Evolutionary conservation across 495 filamentous ascomycete genomes (phyloP).

Genomic region (Aspergillus bertholletiae): DNA sequence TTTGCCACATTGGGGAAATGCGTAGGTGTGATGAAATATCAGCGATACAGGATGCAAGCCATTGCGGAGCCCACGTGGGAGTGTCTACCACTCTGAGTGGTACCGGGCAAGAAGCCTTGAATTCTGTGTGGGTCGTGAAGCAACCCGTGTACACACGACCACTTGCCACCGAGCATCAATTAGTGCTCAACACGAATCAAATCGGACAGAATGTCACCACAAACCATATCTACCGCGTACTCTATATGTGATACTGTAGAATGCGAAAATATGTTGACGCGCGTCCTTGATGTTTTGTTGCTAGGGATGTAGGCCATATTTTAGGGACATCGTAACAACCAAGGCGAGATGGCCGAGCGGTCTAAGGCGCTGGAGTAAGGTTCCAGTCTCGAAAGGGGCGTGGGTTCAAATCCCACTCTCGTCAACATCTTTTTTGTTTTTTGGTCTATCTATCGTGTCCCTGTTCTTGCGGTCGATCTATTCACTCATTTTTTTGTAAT

Average conservation of each 20-base stretch:
- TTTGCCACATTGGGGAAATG: neutral
- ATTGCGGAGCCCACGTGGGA: neutral
- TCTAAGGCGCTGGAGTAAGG: conserved; percentile 5
- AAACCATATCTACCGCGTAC: no score
- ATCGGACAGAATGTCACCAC: no score
- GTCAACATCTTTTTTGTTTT: conserved; percentile 8
- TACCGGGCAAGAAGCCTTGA: no score
- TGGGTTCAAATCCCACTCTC: conserved; percentile 12
- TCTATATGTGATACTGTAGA: no score
- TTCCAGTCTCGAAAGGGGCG: conserved; percentile 11
- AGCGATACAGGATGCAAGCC: neutral
- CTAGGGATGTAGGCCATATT: no score
- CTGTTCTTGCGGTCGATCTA: no score
- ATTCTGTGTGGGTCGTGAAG: neutral
- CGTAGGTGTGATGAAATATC: neutral
- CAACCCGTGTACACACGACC: neutral
- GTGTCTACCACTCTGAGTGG: neutral
- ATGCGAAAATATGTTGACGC: no score
- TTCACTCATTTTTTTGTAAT: no score
- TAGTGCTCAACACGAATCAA: no score
- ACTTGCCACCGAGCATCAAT: neutral
- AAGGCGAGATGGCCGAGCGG: conserved; percentile 7
- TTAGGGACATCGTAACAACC: no score
- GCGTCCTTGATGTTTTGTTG: no score
- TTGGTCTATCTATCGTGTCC: neutral